Conservation (phyloP, 805 yeast species). For the Wickerhamiella alocasiicola region DNA sequence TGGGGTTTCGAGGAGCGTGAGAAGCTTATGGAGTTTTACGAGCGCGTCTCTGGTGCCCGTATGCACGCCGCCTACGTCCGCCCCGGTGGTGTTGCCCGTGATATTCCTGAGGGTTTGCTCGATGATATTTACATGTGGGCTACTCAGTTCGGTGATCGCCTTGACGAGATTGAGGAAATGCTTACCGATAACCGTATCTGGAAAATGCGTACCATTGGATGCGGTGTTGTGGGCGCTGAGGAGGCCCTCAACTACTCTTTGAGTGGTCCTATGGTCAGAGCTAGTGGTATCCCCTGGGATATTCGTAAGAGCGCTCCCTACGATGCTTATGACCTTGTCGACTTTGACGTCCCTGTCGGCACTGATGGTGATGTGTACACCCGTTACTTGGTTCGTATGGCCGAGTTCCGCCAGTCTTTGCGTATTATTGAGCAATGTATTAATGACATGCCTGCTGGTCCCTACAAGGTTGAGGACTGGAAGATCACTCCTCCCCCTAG, state of each 20-base stretch:
- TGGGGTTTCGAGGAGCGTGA: conserved; percentile 95
- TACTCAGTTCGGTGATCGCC: conserved; percentile 84
- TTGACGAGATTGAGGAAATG: conserved; percentile 83
- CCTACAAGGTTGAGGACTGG: conserved; percentile 81
- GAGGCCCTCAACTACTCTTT: conserved; percentile 73
- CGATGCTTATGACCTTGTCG: conserved; percentile 78
- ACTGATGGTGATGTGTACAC: conserved; percentile 84
- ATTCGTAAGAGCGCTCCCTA: conserved; percentile 78
- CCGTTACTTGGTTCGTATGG: conserved; percentile 79
- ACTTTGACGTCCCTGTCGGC: conserved; percentile 80
- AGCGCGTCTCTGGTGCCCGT: conserved; percentile 83
- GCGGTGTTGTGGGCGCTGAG: conserved; percentile 73
- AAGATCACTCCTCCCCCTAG: conserved; percentile 77
- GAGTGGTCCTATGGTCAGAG: conserved; percentile 83
- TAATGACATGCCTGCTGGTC: conserved; percentile 86
- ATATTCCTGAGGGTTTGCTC: conserved; percentile 70
- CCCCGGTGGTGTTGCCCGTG: conserved; percentile 89
- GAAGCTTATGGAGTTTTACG: conserved; percentile 84
- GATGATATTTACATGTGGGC: conserved; percentile 96
- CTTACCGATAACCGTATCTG: conserved; percentile 84
- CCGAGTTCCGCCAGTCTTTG: conserved; percentile 81
- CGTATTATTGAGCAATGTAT: conserved; percentile 83
- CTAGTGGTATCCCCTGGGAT: conserved; percentile 80
- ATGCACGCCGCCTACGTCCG: conserved; percentile 78
- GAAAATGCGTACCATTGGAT: conserved; percentile 74